A percentile compares a stretch with the other conserved stretches of the same genome.
Evolutionary conservation across 2,329 filamentous ascomycete genomes (phyloP).

Genomic region (Calonectria multiphialidica): DNA sequence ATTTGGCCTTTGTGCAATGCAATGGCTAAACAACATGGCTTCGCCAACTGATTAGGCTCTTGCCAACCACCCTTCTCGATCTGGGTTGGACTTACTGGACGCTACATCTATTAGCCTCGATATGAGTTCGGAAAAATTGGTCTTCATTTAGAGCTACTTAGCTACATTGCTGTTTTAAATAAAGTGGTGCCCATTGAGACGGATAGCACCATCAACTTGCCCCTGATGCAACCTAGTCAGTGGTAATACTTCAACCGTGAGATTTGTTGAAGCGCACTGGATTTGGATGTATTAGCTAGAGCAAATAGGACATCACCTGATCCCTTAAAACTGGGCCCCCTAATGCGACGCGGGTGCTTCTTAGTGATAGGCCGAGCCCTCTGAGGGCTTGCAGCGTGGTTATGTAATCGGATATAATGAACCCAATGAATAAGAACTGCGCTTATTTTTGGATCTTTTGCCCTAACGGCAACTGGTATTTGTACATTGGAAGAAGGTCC

Average conservation of each 20-base stretch:
- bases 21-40: not conserved
- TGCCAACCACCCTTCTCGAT: not conserved
- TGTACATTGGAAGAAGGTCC: too few species aligned
- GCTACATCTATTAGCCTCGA: constrained; percentile 7
- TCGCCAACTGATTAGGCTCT: not conserved
- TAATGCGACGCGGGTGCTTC: too few species aligned
- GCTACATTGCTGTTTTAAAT: not conserved
- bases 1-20: too few species aligned
- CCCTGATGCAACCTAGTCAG: not conserved
- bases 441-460: too few species aligned
- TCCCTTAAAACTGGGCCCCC: not conserved
- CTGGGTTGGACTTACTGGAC: not conserved
- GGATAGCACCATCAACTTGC: not conserved
- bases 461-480: too few species aligned
- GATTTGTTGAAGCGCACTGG: not conserved
- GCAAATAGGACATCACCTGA: not conserved
- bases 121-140: not conserved
- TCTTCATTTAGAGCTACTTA: not conserved
- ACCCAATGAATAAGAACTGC: too few species aligned
- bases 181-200: not conserved
- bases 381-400: too few species aligned
- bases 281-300: not conserved
- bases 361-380: too few species aligned
- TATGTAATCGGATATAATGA: too few species aligned
- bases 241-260: not conserved